Evolutionary conservation across 1,284 basidiomycete species (phyloP).

Genomic region (Tetrapyrgos nigripes): DNA sequence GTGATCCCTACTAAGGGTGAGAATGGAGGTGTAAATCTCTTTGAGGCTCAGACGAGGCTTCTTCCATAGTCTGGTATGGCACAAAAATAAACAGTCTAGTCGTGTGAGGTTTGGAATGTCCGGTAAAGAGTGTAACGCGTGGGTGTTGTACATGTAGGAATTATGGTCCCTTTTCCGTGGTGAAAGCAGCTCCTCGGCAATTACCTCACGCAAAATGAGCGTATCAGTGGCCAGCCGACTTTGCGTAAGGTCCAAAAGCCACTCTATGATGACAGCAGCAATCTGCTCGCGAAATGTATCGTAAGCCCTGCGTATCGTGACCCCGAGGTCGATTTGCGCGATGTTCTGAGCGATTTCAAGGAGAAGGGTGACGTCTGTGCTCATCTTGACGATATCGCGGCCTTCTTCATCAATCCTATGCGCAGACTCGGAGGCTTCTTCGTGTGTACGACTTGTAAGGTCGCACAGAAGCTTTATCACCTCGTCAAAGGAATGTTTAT

Average conservation of each 20-base stretch:
- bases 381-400: constrained; percentile 86
- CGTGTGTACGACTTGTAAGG: constrained; percentile 62
- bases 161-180: constrained; percentile 58
- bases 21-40: constrained; percentile 81
- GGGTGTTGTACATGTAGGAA: constrained; percentile 36
- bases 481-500: constrained; percentile 95
- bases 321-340: constrained; percentile 89
- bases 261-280: constrained; percentile 83
- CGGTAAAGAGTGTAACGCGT: constrained; percentile 47
- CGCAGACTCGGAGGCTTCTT: constrained; percentile 71
- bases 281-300: constrained; percentile 93
- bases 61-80: constrained; percentile 87
- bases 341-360: constrained; percentile 85
- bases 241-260: constrained; percentile 83
- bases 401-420: constrained; percentile 84
- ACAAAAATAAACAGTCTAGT: constrained; percentile 78
- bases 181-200: constrained; percentile 75
- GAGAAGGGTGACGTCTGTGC: constrained; percentile 69
- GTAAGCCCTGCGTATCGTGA: constrained; percentile 88
- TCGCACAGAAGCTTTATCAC: constrained; percentile 84
- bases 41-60: constrained; percentile 80
- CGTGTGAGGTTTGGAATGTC: constrained; percentile 65
- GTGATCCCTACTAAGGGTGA: constrained; percentile 77
- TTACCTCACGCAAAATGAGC: constrained; percentile 72
- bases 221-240: constrained; percentile 72